Base-by-base conservation (phyloP, 768 basidiomycete species). In the Psilocybe tampanensis region DNA sequence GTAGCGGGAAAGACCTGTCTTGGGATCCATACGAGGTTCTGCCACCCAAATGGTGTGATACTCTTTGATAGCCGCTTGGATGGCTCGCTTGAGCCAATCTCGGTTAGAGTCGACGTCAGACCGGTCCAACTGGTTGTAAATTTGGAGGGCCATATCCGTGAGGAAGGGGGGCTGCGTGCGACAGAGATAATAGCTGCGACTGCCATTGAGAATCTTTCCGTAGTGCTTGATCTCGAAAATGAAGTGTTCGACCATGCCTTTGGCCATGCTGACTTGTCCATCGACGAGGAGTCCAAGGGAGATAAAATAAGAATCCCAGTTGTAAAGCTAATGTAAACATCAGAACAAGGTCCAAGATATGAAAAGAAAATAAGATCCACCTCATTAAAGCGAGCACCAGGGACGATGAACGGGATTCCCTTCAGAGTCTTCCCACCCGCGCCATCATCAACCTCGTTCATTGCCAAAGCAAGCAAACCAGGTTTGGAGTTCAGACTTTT, bases 221-320 rank as follows among this genome's bases (percentile, higher is more conserved):
- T 97, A 97, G 74, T 97, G 92, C 76, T 88, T 94, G 79, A 99
- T 97, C 79, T 98, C 94, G 70, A 98, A 99, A 68, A 97, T 91
- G 76, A 98, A 99, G 72, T 99, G 96, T 54, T 98, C 97, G 43
- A 98, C 95, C 86, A 98, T 94, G 66, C 94, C 93, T 73, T 95
- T 94, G 18, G 97, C 96, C 86, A 98, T 91, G 56, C 87, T 83
- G 24, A 96, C 86, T 66, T 94, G 89, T 23, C 95, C 95, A 67
- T 99, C 96, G 21, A 98, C 93, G 8, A 99, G 85, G 24, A 99
- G 84, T 15, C 96, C 96, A 22, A 98, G 85, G 8, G 91, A 80
- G 66, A 96, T 94, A 71, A 97, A 97, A 76, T 95, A 95, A 7
- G 91, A 93, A 72, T 95, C 93, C 93, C 93, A 95, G 69, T 95